Percentiles rank a stretch among this genome's conserved stretches.
Conservation (phyloP, 148 eudicot species). For the Vaccinium vitisidaea region DNA sequence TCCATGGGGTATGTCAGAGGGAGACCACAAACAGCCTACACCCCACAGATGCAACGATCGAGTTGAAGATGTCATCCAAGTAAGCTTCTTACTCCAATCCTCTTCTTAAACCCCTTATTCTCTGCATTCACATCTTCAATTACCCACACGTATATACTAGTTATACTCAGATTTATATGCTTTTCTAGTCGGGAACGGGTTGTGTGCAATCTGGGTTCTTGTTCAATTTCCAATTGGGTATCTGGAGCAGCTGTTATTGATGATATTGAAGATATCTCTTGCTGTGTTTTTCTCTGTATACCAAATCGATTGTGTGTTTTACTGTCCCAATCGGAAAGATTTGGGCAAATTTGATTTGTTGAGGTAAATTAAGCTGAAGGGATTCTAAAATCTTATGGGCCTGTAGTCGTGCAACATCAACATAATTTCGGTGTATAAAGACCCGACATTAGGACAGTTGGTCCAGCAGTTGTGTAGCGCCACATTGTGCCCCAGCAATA, state of each 20-base stretch:
- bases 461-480: neutral
- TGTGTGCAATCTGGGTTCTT: neutral
- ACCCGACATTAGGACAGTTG: neutral
- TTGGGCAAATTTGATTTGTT: neutral
- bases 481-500: neutral
- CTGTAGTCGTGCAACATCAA: neutral
- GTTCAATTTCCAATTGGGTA: neutral
- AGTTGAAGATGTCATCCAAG: slow-evolving; percentile 86
- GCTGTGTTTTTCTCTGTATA: neutral
- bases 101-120: no score
- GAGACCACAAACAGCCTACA: slow-evolving; percentile 52
- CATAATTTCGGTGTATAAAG: neutral
- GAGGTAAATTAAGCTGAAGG: neutral
- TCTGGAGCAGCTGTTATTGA: neutral
- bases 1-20: slow-evolving; percentile 74
- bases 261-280: neutral
- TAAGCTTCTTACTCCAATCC: slow-evolving; percentile 9
- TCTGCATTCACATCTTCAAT: neutral
- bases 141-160: neutral
- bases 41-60: slow-evolving; percentile 97
- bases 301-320: neutral
- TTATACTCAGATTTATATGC: neutral
- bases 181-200: neutral
- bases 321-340: neutral
- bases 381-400: neutral